Percentiles rank a stretch among this genome's conserved stretches.
Conservation (phyloP, 345 rosid species). For the Linum lewisii region DNA sequence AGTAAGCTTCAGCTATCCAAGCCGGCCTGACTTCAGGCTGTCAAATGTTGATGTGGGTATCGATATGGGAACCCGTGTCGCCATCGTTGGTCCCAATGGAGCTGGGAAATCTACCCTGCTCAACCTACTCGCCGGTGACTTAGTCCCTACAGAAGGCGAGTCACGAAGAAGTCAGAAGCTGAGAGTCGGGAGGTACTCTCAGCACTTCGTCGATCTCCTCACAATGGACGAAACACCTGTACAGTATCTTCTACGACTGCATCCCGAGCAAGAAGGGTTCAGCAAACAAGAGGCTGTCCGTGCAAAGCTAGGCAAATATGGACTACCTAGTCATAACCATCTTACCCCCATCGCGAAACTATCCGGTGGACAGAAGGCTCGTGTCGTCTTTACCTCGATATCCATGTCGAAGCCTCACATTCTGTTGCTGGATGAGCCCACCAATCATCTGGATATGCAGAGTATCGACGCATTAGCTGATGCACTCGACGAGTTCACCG, state of each 20-base stretch:
- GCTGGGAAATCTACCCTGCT: constrained; percentile 91
- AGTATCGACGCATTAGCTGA: constrained; percentile 91
- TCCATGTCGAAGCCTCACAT: constrained; percentile 94
- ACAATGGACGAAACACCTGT: constrained; percentile 93
- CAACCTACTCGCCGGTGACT: constrained; percentile 90
- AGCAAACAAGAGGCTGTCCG: constrained; percentile 96
- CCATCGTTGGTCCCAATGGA: constrained; percentile 92
- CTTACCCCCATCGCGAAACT: constrained; percentile 75
- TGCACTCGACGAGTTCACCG: constrained; percentile 82
- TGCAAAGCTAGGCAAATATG: constrained; percentile 90
- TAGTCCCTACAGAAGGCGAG: constrained; percentile 77
- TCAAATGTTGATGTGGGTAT: constrained; percentile 86
- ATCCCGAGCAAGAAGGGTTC: constrained; percentile 91
- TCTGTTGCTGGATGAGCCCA: constrained; percentile 79
- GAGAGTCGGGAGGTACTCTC: constrained; percentile 89
- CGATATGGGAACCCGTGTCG: constrained; percentile 96
- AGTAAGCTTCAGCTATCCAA: constrained; percentile 84
- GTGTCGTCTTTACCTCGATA: constrained; percentile 90
- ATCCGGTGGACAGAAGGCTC: constrained; percentile 88
- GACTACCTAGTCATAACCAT: constrained; percentile 87
- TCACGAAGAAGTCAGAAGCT: constrained; percentile 77
- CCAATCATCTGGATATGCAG: constrained; percentile 96
- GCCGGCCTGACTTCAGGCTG: constrained; percentile 67
- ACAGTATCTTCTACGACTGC: constrained; percentile 86
- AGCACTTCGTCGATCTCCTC: constrained; percentile 86